These are phyloP conservation scores for Hericium erinaceus DNA, from an alignment of 768 basidiomycete species.

Conservation along the genomic window DNA sequence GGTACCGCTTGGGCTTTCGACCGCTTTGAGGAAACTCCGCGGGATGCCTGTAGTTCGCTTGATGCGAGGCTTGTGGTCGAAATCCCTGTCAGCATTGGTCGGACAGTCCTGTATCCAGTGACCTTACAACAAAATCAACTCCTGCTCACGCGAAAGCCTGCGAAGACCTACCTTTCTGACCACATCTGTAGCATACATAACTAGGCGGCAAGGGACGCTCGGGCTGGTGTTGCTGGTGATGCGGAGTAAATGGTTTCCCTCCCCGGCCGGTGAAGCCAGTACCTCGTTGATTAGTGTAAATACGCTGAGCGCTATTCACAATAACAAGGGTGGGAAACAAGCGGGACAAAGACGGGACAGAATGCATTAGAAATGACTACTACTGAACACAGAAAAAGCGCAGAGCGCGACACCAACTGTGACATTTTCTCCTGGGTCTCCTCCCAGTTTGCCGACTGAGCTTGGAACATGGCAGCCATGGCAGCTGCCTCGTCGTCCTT, in stretches of 20 bases:
- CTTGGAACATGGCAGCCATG: slow-evolving; percentile 97
- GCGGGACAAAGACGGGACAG: slow-evolving; percentile 17
- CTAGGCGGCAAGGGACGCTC: slow-evolving; percentile 84
- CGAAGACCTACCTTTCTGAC: slow-evolving; percentile 72
- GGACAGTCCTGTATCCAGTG: slow-evolving; percentile 99
- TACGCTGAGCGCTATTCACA: slow-evolving; percentile 52
- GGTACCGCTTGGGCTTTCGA: slow-evolving; percentile 73
- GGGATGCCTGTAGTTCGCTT: slow-evolving; percentile 98
- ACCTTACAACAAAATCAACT: slow-evolving; percentile 37
- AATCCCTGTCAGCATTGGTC: slow-evolving; percentile 92
- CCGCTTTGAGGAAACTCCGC: slow-evolving; percentile 92
- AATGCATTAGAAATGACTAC: slow-evolving; percentile 72
- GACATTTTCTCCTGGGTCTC: slow-evolving; percentile 99
- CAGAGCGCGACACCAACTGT: slow-evolving; percentile 74
- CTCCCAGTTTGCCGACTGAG: slow-evolving; percentile 92
- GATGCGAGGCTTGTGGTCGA: slow-evolving; percentile 88
- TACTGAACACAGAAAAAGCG: slow-evolving; percentile 51
- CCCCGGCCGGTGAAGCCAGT: slow-evolving; percentile 44
- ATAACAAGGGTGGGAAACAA: slow-evolving; percentile 2
- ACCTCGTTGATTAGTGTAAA: slow-evolving; percentile 57
- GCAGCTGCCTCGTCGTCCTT: slow-evolving; percentile 85
- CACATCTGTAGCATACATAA: slow-evolving; percentile 98
- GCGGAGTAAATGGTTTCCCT: slow-evolving; percentile 45
- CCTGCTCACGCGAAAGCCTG: not conserved
- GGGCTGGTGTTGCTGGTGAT: slow-evolving; percentile 38